Evolutionary conservation across 768 basidiomycete genomes (phyloP), one percentile per base, ranked within the genome.

Genomic region (Trametes villosa): DNA sequence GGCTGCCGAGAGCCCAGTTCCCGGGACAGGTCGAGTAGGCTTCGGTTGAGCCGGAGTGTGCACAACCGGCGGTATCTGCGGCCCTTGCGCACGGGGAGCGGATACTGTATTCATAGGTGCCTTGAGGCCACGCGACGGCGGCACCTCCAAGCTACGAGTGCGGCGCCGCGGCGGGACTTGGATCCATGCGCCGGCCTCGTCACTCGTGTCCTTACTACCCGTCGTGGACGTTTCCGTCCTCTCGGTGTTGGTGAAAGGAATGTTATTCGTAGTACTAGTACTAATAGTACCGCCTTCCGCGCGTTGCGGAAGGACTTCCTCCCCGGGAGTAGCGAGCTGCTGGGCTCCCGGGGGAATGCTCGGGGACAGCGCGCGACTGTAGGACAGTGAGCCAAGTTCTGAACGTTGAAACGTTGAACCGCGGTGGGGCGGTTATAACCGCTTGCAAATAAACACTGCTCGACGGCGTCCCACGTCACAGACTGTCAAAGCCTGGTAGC

Each of bases 321-420:
- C 36, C 27, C 18, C 24, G 24, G 36, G 17, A 42, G 38, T 9
- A 22, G 34, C 52, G 13, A 41, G 34, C 51, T 13, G 38, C 36
- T n/a, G 36, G 9, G 7, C 51, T n/a, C 20, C n/a, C 6, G 34
- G 20, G 36, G 38, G 33, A 20, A 53, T 38, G 20, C 36, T 22
- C 44, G 44, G 45, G 45, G 45, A 47, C 45, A 47, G 45, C 45
- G 27, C 45, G 45, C 45, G 38, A 41, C 52, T 53, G 52, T 53
- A 53, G 27, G 40, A 41, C 38, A 53, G 52, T n/a, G n/a, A n/a
- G n/a, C n/a, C n/a, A n/a, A n/a, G n/a, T n/a, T n/a, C n/a, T n/a
- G n/a, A n/a, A n/a, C n/a, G n/a, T n/a, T n/a, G n/a, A n/a, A n/a
- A n/a, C n/a, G n/a, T n/a, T n/a, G n/a, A n/a, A n/a, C n/a, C n/a